Evolutionary conservation across 2,329 filamentous ascomycete species (phyloP).

Genomic region (Aspergillus amoenus): DNA sequence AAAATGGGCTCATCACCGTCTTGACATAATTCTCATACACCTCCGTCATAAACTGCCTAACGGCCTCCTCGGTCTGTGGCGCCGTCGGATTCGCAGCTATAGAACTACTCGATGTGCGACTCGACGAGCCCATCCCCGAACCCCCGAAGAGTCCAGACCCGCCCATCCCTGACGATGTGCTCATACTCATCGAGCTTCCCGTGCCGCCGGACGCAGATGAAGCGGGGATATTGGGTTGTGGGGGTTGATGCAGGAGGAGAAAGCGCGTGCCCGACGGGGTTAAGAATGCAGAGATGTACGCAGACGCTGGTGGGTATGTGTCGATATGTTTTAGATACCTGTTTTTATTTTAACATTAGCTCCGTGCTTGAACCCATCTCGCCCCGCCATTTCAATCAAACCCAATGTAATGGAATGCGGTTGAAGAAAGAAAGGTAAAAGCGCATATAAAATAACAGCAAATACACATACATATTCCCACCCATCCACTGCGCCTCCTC

Average conservation of each 20-base stretch:
- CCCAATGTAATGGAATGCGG: too few species aligned
- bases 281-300: conserved; percentile 91
- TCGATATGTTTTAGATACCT: conserved; percentile 97
- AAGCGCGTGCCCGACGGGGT: conserved; percentile 92
- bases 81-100: conserved; percentile 82
- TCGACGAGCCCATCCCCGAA: conserved; percentile 23
- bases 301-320: conserved; percentile 80
- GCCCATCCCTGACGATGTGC: background rate
- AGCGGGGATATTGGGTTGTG: conserved; percentile 48
- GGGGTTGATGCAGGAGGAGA: conserved; percentile 85
- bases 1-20: conserved; percentile 96
- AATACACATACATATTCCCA: conserved; percentile 67
- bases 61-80: conserved; percentile 90
- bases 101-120: conserved; percentile 60
- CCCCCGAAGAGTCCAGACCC: conserved; percentile 16
- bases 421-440: background rate
- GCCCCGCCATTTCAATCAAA: too few species aligned
- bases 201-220: conserved; percentile 25
- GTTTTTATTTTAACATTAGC: background rate
- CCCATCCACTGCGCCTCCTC: conserved; percentile 95
- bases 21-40: conserved; percentile 98
- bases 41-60: conserved; percentile 90
- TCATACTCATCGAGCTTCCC: conserved; percentile 5
- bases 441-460: background rate
- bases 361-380: background rate